Base-by-base conservation (phyloP, 2,329 filamentous ascomycete genomes). In the Mollisia scopiformis region DNA sequence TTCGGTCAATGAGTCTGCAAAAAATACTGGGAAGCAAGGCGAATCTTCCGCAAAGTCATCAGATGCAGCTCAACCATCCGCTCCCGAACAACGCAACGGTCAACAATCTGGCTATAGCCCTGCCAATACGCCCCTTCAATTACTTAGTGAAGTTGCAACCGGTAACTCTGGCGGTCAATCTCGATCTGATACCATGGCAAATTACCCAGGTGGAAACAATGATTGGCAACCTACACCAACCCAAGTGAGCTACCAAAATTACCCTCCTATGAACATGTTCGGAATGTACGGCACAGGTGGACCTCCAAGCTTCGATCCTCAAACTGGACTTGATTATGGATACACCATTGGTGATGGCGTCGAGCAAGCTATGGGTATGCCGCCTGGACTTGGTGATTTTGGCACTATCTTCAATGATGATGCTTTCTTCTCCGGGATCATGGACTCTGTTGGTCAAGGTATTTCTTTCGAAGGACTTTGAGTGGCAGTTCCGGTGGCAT, bases 71-170 rank as follows among this genome's bases (percentile, higher is more conserved):
- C 47, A 46, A 41, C 39, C 28, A 27, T 11, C 47, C 49, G 55
- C 19, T n/a, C 16, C 47, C 49, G 62, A 62, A 43, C 65, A 63
- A 35, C 62, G 58, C 55, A 62, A 55, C 62, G 62, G 49, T 19
- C 69, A 67, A 61, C 64, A 69, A 54, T 43, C 65, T 6, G 61
- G 67, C 41, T 74, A 71, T 51, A 71, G 68, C 56, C 68, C 71
- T 39, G 63, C 69, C 4, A 75, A 73, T 50, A 76, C 73, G 1
- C 72, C 73, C 21, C 70, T 77, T n/a, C 75, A 75, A 50, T 65
- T 77, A 33, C 69, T 76, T 11, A 75, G 74, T 57, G 78, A 80
- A 64, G 77, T 79, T 7, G 75, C 75, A 30, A 75, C 74, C 1
- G 70, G 73, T 21, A 72, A 72, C 41, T 71, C 73, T 16, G 67